A percentile compares a stretch with the other conserved stretches of the same genome.
Conservation (phyloP, 495 filamentous ascomycete species). For the Hypoxylon subgilvum region DNA sequence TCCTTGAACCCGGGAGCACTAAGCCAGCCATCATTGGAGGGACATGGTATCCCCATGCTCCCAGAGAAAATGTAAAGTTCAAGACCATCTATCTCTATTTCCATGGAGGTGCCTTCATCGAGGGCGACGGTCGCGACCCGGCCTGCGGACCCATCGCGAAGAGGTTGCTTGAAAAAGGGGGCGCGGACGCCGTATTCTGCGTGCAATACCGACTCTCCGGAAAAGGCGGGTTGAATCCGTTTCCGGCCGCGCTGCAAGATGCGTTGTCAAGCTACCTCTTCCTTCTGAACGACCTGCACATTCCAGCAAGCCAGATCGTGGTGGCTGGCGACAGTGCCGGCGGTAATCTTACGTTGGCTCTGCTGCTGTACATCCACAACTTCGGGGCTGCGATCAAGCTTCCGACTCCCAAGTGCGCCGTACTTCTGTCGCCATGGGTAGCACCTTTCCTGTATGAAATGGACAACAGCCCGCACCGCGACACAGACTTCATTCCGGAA, state of each 20-base stretch:
- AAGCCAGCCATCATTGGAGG: slow-evolving; percentile 30
- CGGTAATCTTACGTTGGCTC: slow-evolving; percentile 39
- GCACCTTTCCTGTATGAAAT: background rate
- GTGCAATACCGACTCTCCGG: slow-evolving; percentile 50
- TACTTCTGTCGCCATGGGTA: background rate
- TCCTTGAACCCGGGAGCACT: slow-evolving; percentile 6
- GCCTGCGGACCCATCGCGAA: slow-evolving; percentile 13
- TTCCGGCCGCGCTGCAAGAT: slow-evolving; percentile 57
- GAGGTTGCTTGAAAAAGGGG: slow-evolving; percentile 18
- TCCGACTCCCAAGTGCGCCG: background rate
- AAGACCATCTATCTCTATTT: slow-evolving; percentile 62
- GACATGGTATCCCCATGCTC: slow-evolving; percentile 24
- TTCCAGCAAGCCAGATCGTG: slow-evolving; percentile 37
- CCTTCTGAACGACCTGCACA: slow-evolving; percentile 44
- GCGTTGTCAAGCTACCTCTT: slow-evolving; percentile 50
- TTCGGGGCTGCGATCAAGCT: background rate
- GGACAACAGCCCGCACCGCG: no score
- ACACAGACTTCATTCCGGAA: no score
- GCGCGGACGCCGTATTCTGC: slow-evolving; percentile 37
- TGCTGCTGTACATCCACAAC: slow-evolving; percentile 48
- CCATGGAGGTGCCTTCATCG: slow-evolving; percentile 58
- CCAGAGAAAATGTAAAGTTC: background rate
- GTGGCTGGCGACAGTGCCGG: slow-evolving; percentile 42
- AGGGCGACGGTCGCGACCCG: slow-evolving; percentile 44
- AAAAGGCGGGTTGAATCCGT: slow-evolving; percentile 36